Percentiles rank a stretch among this genome's conserved stretches.
Conservation (phyloP, 306 rosid genomes). For the Gillenia trifoliata region DNA sequence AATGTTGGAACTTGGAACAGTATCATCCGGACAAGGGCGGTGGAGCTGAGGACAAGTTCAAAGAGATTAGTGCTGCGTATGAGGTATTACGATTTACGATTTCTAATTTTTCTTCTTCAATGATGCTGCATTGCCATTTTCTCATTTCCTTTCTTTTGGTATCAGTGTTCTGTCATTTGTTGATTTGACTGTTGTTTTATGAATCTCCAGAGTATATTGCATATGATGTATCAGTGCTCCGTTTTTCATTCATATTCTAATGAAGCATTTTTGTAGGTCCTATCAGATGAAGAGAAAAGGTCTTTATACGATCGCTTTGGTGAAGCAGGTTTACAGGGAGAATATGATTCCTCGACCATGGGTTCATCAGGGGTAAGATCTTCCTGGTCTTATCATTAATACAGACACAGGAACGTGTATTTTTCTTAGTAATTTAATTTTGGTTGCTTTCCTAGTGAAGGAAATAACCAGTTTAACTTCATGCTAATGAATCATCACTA, state of each 20-base stretch:
- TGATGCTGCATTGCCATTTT: not conserved
- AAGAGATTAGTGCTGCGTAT: constrained; percentile 93
- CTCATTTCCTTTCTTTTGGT: not conserved
- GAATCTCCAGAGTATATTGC: constrained; percentile 11
- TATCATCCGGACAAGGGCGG: constrained; percentile 88
- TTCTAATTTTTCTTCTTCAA: constrained; percentile 9
- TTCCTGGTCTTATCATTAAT: constrained; percentile 9
- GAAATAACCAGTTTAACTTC: constrained; percentile 6
- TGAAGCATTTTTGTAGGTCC: constrained; percentile 74
- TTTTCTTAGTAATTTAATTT: not conserved
- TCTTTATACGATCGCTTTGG: constrained; percentile 91
- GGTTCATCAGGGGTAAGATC: constrained; percentile 64
- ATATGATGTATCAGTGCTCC: constrained; percentile 16
- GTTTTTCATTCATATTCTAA: constrained; percentile 42
- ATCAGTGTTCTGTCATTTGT: not conserved
- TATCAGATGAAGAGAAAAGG: constrained; percentile 96
- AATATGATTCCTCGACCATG: constrained; percentile 42
- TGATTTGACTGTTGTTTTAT: not conserved
- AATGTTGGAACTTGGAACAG: constrained; percentile 33
- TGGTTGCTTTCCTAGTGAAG: not conserved
- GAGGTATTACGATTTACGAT: constrained; percentile 47
- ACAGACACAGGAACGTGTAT: not conserved
- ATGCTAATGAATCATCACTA: constrained; percentile 20
- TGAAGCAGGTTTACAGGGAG: constrained; percentile 84
- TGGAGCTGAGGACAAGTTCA: constrained; percentile 90